Percentiles rank a stretch among this genome's conserved stretches.
These are phyloP conservation scores for Yarrowia porcina DNA, from an alignment of 805 yeast species.

Conservation along the genomic window DNA sequence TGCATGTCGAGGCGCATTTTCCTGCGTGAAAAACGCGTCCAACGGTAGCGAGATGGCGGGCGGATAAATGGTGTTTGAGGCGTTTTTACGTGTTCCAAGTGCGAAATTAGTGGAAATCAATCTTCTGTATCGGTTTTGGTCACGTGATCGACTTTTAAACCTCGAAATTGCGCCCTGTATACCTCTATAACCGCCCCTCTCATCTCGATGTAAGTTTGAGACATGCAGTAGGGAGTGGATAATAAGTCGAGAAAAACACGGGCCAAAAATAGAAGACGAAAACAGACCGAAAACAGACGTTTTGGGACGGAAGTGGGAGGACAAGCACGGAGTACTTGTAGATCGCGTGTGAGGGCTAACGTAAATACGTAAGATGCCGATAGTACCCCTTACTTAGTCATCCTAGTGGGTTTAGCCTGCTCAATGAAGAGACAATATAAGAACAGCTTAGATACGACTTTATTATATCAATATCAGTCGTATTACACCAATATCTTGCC, in stretches of 20 bases:
- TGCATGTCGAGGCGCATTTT: background rate
- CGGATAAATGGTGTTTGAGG: background rate
- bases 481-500: too few relatives aligned
- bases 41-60: background rate
- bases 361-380: too few relatives aligned
- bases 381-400: too few relatives aligned
- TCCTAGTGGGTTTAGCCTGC: too few relatives aligned
- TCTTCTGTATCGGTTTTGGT: background rate
- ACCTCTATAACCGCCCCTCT: background rate
- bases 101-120: too few relatives aligned
- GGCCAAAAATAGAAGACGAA: constrained; percentile 1
- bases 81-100: background rate
- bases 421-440: too few relatives aligned
- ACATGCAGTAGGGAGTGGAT: constrained; percentile 8
- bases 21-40: constrained; percentile 15
- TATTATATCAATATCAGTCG: too few relatives aligned
- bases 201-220: background rate
- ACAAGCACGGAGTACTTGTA: too few relatives aligned
- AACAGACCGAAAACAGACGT: background rate
- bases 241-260: background rate
- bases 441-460: too few relatives aligned
- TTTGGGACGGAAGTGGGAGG: background rate
- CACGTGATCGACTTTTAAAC: background rate
- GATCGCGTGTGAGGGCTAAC: too few relatives aligned
- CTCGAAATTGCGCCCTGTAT: background rate